Percentiles rank a stretch among this genome's conserved stretches.
phyloP scores from a whole-genome alignment of 208 protist species.

The Crithidia acanthocephali region DNA sequence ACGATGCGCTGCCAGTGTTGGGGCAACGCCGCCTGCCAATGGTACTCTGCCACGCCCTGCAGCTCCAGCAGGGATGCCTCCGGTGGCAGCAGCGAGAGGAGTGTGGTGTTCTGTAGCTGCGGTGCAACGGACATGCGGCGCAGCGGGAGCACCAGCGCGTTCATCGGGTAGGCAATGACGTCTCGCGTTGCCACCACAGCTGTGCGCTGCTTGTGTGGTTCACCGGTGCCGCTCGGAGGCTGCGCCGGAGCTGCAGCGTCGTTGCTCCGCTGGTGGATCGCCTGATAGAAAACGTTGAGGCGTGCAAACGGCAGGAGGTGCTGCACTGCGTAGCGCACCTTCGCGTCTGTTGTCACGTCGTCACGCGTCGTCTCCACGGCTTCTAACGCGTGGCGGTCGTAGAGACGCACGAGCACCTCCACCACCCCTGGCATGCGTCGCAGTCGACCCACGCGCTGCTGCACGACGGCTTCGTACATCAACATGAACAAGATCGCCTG shows the following conservation, averaged over 20 bases:
- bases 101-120: constrained; percentile 46
- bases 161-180: constrained; percentile 35
- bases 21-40: constrained; percentile 20
- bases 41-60: constrained; percentile 16
- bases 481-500: constrained; percentile 62
- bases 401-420: constrained; percentile 31
- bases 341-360: constrained; percentile 1
- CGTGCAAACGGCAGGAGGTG: constrained; percentile 37
- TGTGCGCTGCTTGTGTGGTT: neutral
- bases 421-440: constrained; percentile 47
- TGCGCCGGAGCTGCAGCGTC: neutral
- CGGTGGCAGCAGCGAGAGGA: constrained; percentile 48
- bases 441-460: constrained; percentile 40
- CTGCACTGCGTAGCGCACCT: constrained; percentile 24
- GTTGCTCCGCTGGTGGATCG: neutral
- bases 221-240: neutral
- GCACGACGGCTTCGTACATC: constrained; percentile 65
- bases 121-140: constrained; percentile 36
- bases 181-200: constrained; percentile 16
- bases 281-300: constrained; percentile 28
- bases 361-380: neutral
- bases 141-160: constrained; percentile 25
- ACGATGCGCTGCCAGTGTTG: constrained; percentile 7
- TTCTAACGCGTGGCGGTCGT: constrained; percentile 20
- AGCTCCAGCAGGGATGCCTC: constrained; percentile 59